Evolutionary conservation across 768 basidiomycete species (phyloP).

Genomic region (Agaricus bisporus): DNA sequence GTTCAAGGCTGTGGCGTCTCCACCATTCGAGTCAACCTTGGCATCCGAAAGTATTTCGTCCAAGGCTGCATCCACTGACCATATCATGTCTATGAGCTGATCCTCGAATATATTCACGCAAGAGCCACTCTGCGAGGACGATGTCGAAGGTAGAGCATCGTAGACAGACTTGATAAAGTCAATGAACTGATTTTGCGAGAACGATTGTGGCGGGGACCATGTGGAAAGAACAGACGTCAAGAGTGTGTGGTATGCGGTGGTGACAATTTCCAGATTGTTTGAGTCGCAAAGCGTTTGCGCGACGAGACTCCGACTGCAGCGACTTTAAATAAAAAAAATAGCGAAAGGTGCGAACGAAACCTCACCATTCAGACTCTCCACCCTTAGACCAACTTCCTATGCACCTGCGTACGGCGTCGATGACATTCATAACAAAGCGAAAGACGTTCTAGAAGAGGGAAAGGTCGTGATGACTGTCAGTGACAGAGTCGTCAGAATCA

Average conservation of each 20-base stretch:
- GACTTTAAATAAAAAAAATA: conserved; percentile 7
- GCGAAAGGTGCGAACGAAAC: conserved; percentile 15
- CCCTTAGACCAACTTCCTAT: conserved; percentile 50
- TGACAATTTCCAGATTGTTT: conserved; percentile 47
- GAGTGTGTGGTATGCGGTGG: conserved; percentile 65
- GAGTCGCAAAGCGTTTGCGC: conserved; percentile 53
- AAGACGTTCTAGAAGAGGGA: background rate
- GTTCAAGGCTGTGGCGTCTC: conserved; percentile 23
- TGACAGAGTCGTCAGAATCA: background rate
- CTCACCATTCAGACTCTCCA: conserved; percentile 61
- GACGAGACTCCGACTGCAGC: conserved; percentile 54
- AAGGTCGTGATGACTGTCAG: conserved; percentile 1
- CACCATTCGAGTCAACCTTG: conserved; percentile 32
- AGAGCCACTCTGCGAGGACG: conserved; percentile 37
- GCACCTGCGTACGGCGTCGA: conserved; percentile 43
- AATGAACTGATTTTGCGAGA: conserved; percentile 47
- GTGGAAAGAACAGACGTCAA: conserved; percentile 51
- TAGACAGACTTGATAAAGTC: conserved; percentile 62
- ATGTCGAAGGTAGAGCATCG: conserved; percentile 62
- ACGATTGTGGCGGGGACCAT: conserved; percentile 41
- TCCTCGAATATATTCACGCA: conserved; percentile 50
- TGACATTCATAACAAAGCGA: conserved; percentile 46
- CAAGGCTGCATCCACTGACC: conserved; percentile 73
- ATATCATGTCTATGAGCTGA: conserved; percentile 70
- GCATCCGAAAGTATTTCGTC: conserved; percentile 64